Conservation (phyloP, 768 basidiomycete species). For the Tulasnella sp. region DNA sequence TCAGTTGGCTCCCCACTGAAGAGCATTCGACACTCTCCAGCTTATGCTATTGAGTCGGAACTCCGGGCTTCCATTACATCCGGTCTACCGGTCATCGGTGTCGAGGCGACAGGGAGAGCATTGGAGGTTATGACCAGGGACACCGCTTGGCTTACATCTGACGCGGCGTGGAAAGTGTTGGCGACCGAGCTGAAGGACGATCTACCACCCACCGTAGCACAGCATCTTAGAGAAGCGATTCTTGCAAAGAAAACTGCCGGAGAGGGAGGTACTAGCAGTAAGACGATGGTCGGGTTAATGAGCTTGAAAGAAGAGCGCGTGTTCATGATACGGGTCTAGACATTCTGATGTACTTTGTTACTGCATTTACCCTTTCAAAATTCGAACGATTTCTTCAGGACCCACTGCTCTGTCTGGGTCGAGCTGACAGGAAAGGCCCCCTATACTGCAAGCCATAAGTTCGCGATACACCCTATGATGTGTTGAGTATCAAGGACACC, state of each 20-base stretch:
- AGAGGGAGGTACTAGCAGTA: background rate
- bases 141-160: slow-evolving; percentile 24
- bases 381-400: background rate
- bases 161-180: slow-evolving; percentile 17
- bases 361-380: no score
- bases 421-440: no score
- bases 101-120: slow-evolving; percentile 16
- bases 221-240: slow-evolving; percentile 17
- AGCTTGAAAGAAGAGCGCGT: slow-evolving; percentile 25
- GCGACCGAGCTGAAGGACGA: slow-evolving; percentile 21
- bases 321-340: slow-evolving; percentile 17
- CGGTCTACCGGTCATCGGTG: slow-evolving; percentile 25
- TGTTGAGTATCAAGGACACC: no score
- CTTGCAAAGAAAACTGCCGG: slow-evolving; percentile 11
- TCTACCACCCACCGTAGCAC: slow-evolving; percentile 13
- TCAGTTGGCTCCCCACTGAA: background rate
- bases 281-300: slow-evolving; percentile 19
- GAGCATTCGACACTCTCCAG: background rate
- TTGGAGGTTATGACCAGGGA: slow-evolving; percentile 20
- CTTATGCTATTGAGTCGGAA: slow-evolving; percentile 26
- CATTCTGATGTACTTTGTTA: background rate
- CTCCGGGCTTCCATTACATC: background rate
- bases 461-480: no score
- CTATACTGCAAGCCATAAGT: no score
- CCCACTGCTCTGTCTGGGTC: background rate